Evolutionary conservation across 208 protist species (phyloP).

Genomic region (Leishmania turanica): DNA sequence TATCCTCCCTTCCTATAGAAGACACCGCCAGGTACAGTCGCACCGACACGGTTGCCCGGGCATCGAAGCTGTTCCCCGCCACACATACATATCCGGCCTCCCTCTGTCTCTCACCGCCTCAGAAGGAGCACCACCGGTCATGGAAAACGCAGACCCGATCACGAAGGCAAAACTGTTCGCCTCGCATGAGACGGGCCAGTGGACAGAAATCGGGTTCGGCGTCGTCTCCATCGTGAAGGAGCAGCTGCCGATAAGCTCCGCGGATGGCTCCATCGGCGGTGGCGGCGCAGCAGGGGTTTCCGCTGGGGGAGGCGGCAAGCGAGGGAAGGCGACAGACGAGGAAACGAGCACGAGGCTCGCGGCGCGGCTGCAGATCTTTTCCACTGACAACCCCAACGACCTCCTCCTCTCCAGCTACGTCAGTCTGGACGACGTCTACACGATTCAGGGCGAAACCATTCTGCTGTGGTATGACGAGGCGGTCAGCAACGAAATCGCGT

Average conservation of each 20-base stretch:
- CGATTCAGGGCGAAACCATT: conserved; percentile 69
- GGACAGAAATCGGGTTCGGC: conserved; percentile 74
- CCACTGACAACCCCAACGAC: conserved; percentile 54
- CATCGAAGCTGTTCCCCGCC: not conserved
- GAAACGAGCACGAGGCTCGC: conserved; percentile 12
- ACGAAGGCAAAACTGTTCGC: conserved; percentile 84
- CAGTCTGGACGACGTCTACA: conserved; percentile 63
- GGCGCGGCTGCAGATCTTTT: conserved; percentile 51
- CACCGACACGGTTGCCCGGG: not conserved
- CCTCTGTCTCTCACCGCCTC: not conserved
- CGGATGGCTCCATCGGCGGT: conserved; percentile 2
- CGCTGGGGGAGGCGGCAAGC: conserved; percentile 14
- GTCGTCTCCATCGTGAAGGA: conserved; percentile 44
- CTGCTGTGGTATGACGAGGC: conserved; percentile 73
- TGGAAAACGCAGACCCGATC: conserved; percentile 36
- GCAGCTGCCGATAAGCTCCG: conserved; percentile 4
- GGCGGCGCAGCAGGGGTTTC: not conserved
- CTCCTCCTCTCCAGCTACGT: conserved; percentile 71
- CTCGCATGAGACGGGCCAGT: conserved; percentile 40
- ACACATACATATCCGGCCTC: too few species aligned
- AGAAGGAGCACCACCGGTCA: not conserved
- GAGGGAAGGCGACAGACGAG: conserved; percentile 20
- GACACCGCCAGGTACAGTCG: not conserved
- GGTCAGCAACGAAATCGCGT: conserved; percentile 68
- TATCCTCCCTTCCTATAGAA: not conserved